Evolutionary conservation across 495 filamentous ascomycete species (phyloP).

Genomic region (Mytilinidion resinicola): DNA sequence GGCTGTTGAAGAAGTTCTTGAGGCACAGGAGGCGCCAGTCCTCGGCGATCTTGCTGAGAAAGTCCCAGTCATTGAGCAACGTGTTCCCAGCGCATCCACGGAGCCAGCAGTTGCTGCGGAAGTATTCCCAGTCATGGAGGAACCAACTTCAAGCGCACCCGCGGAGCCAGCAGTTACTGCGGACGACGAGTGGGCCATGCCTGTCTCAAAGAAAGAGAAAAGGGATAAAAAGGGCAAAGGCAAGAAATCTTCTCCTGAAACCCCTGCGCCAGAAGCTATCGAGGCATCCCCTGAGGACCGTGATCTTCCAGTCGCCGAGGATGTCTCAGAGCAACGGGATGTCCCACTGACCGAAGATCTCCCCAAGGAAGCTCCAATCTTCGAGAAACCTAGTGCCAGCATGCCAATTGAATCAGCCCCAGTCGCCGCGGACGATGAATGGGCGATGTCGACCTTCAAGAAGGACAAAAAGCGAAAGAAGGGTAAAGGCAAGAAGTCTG

Average conservation of each 20-base stretch:
- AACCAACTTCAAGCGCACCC: too few relatives aligned
- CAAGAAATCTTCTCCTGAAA: not conserved
- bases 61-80: too few relatives aligned
- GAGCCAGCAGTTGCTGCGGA: too few relatives aligned
- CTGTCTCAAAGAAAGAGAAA: conserved; percentile 31
- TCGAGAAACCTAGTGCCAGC: not conserved
- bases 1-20: not conserved
- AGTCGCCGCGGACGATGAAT: not conserved
- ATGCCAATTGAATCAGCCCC: not conserved
- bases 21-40: not conserved
- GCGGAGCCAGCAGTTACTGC: not conserved
- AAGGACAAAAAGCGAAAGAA: not conserved
- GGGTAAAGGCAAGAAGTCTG: not conserved
- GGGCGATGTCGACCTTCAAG: not conserved
- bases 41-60: too few relatives aligned
- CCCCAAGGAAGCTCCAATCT: not conserved
- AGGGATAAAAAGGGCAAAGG: conserved; percentile 27
- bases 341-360: not conserved
- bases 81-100: too few relatives aligned
- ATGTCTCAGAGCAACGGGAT: not conserved
- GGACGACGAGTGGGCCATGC: conserved; percentile 18
- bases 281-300: not conserved
- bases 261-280: not conserved
- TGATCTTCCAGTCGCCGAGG: not conserved
- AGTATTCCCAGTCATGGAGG: too few relatives aligned